phyloP scores from a whole-genome alignment of 2,329 filamentous ascomycete genomes.

The Aureobasidium namibiae region DNA sequence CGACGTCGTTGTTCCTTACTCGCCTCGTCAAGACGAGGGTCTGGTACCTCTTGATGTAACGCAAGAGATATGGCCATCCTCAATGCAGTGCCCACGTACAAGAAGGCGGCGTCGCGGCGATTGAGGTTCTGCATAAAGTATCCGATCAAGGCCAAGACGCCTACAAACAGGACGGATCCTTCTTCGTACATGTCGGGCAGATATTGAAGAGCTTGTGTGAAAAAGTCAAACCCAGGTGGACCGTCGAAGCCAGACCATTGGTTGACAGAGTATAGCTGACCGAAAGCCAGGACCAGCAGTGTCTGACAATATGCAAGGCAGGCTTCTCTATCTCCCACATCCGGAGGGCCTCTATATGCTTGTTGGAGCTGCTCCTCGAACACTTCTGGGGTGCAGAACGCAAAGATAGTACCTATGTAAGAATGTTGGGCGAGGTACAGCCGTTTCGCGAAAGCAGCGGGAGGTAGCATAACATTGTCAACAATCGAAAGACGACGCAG shows the following conservation, averaged over 20 bases:
- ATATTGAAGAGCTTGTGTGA: conserved; percentile 43
- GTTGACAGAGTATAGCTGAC: conserved; percentile 50
- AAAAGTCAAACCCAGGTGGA: conserved; percentile 49
- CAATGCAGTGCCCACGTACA: conserved; percentile 41
- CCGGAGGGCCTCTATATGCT: conserved; percentile 37
- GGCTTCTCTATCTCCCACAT: conserved; percentile 37
- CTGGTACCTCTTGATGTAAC: conserved; percentile 45
- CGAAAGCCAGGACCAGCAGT: conserved; percentile 46
- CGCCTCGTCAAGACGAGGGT: conserved; percentile 31
- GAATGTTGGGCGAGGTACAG: conserved; percentile 46
- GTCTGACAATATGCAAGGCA: conserved; percentile 46
- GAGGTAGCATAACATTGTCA: conserved; percentile 36
- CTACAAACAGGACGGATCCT: conserved; percentile 46
- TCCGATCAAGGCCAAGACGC: conserved; percentile 46
- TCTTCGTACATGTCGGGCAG: conserved; percentile 50
- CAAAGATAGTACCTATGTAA: conserved; percentile 52
- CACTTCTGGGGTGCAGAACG: conserved; percentile 39
- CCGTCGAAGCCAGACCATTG: conserved; percentile 42
- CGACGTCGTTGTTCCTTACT: conserved; percentile 43
- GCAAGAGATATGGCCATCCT: conserved; percentile 51
- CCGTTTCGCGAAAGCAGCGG: conserved; percentile 42
- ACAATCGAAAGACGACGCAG: conserved; percentile 26
- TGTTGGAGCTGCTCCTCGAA: conserved; percentile 40
- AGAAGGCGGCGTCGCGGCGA: conserved; percentile 46
- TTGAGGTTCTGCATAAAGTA: conserved; percentile 53